Conservation (phyloP, 2,329 filamentous ascomycete genomes). For the Sphaerostilbella broomeana region DNA sequence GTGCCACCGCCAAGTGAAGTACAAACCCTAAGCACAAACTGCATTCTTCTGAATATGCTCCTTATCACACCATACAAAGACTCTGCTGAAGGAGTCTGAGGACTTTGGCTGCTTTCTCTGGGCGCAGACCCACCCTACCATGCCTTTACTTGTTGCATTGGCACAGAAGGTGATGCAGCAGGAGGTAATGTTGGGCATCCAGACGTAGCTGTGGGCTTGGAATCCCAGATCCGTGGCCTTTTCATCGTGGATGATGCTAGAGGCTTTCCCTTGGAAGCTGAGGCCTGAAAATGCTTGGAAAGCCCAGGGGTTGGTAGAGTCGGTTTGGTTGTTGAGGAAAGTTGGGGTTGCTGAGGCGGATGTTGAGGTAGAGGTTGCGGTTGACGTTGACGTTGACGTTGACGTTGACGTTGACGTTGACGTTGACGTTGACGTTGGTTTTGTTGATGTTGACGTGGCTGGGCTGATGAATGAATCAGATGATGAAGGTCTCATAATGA, state of each 20-base stretch:
- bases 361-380: conserved; percentile 2
- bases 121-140: conserved; percentile 22
- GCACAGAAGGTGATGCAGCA: conserved; percentile 21
- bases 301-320: conserved; percentile 15
- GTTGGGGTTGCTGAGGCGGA: conserved; percentile 2
- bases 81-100: conserved; percentile 16
- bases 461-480: neutral
- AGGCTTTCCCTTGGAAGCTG: conserved; percentile 20
- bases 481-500: neutral
- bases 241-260: conserved; percentile 19
- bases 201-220: conserved; percentile 18
- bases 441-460: neutral
- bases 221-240: conserved; percentile 20
- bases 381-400: conserved; percentile 1
- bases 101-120: conserved; percentile 14
- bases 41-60: conserved; percentile 12
- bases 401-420: neutral
- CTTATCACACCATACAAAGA: conserved; percentile 22
- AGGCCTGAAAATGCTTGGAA: conserved; percentile 27
- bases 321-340: conserved; percentile 22
- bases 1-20: too few species aligned
- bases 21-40: too few species aligned
- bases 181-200: conserved; percentile 16
- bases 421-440: neutral
- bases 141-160: conserved; percentile 17